Percentiles rank a stretch among this genome's conserved stretches.
phyloP scores from a whole-genome alignment of 176 grass and related monocot genomes.

The Triticum aestivum region IWGSC_CS_RefSeq_v2.1 NC_057799.1:125848184-125848683 shows the following conservation, averaged over 20 bases:
- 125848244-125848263: no score
- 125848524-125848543: conserved; percentile 7
- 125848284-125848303: not conserved
- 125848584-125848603: conserved; percentile 16
- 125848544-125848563: not conserved
- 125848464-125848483: conserved; percentile 10
- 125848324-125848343: not conserved
- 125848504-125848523: conserved; percentile 16
- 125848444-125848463: conserved; percentile 31
- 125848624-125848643: conserved; percentile 9
- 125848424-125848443: not conserved
- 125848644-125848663: conserved; percentile 14
- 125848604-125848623: not conserved
- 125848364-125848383: not conserved
- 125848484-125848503: conserved; percentile 22
- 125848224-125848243: no score
- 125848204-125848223: no score
- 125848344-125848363: not conserved
- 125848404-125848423: not conserved
- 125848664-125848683: conserved; percentile 27
- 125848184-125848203: no score
- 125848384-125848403: not conserved
- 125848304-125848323: not conserved
- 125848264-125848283: not conserved
- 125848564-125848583: not conserved